phyloP scores from a whole-genome alignment of 345 rosid genomes.

The Eucalyptus sideroxylon region DNA sequence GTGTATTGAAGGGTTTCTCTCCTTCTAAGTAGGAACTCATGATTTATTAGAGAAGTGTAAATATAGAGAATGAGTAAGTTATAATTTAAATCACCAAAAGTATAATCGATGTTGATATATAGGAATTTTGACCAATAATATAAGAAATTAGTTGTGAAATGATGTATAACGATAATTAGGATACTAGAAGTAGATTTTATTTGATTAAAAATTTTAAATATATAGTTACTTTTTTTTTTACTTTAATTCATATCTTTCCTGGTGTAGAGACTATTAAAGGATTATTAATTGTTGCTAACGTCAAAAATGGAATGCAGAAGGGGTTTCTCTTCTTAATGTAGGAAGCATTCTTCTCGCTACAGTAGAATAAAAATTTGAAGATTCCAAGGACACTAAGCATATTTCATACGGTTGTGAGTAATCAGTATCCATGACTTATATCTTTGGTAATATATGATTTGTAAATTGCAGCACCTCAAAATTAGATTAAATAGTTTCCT shows the following conservation, averaged over 20 bases:
- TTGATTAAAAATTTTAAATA: neutral
- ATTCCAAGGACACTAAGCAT: neutral
- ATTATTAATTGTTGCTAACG: neutral
- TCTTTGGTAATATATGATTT: neutral
- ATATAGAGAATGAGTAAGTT: neutral
- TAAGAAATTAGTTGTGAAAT: neutral
- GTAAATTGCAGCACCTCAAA: neutral
- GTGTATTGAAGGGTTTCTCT: neutral
- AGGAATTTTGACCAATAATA: neutral
- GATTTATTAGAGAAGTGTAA: neutral
- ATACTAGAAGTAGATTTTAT: neutral
- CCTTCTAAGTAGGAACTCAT: neutral
- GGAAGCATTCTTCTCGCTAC: neutral
- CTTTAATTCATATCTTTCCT: neutral
- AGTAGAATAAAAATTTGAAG: neutral
- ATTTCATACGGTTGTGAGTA: neutral
- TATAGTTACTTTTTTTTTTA: neutral
- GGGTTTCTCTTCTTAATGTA: neutral
- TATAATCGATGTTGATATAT: neutral
- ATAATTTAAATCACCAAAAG: neutral
- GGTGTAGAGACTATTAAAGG: neutral
- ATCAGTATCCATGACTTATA: neutral
- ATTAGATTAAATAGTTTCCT: too few relatives aligned
- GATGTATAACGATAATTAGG: neutral
- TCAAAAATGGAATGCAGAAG: neutral